These are phyloP conservation scores for Colletotrichum eremochloae DNA, from an alignment of 2,329 filamentous ascomycete species.

Conservation along the genomic window DNA sequence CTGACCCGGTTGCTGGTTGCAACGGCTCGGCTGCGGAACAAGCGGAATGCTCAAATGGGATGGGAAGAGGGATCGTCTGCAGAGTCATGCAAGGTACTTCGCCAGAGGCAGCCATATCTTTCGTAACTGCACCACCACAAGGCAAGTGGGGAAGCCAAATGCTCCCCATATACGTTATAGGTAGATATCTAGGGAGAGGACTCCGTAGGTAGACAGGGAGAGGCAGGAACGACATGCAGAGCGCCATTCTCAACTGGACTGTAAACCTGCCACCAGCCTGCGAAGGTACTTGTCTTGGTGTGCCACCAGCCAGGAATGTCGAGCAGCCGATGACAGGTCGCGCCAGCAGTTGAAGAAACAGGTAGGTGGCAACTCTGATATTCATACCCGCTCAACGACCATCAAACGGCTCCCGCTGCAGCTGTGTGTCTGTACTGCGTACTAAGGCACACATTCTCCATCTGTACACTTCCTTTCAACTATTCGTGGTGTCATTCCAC, in stretches of 20 bases:
- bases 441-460: no score
- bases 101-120: conserved; percentile 28
- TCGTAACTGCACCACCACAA: conserved; percentile 17
- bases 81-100: conserved; percentile 36
- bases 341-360: conserved; percentile 3
- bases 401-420: neutral
- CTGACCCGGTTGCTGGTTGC: conserved; percentile 36
- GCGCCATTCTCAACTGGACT: conserved; percentile 20
- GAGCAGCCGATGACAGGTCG: conserved; percentile 11
- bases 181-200: no score
- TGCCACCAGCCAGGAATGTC: conserved; percentile 15
- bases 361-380: neutral
- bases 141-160: conserved; percentile 8
- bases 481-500: conserved; percentile 17
- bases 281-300: neutral
- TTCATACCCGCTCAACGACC: neutral
- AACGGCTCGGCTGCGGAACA: conserved; percentile 30
- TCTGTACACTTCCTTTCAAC: neutral
- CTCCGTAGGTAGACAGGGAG: conserved; percentile 6
- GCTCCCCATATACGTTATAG: neutral
- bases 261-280: neutral
- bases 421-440: no score
- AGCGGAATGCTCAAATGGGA: conserved; percentile 36
- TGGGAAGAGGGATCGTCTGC: conserved; percentile 22
- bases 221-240: conserved; percentile 29